Base-by-base conservation (phyloP, 2,329 filamentous ascomycete species). In the Aspergillus sergii region DNA sequence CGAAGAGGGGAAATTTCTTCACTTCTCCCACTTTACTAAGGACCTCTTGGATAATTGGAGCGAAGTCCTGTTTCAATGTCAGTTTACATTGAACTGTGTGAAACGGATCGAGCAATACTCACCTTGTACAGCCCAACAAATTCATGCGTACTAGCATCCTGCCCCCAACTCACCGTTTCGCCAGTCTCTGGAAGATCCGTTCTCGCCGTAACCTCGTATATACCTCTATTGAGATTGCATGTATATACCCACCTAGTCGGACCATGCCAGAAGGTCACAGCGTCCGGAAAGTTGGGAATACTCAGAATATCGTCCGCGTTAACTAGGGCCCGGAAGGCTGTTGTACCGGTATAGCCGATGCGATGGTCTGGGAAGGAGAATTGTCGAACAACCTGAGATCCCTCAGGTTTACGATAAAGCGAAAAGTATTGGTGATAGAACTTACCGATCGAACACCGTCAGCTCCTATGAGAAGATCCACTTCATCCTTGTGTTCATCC, bases 201-300 rank as follows among this genome's bases (percentile, higher is more conserved):
- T 41, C 36, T 58, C 26, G 53, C 55, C 10, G 43, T 61, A 7
- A 67, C 43, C 34, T 67, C 65, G 39, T 63, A 67, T 11, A 65
- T 50, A 3, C 62, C 60, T 36, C 59, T 62, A 2, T 53, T 54
- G 26, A 67, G 26, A 21, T 63, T 65, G 23, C 65, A 67, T 4
- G 65, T 67, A 41, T 65, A 67, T 1, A 67, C 57, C 56, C 63
- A 63, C 8, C 62, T 41, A 3, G 41, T 36, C 12, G 65, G 63
- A 11, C 65, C 65, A 46, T 67, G 65, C 65, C 65, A 67, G 21
- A 67, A 65, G 5, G 61, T 67, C 9, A 65, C 59, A 0, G 63
- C 57, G 11, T 67, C 63, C 0, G 61, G 63, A 7, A 64, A 65
- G 0, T 57, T 61, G 4, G 59, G 41, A 7, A 67, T 65, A 16